Base-by-base conservation (phyloP, 192 early-diverging fungal species). In the Coemansia sp. region DNA sequence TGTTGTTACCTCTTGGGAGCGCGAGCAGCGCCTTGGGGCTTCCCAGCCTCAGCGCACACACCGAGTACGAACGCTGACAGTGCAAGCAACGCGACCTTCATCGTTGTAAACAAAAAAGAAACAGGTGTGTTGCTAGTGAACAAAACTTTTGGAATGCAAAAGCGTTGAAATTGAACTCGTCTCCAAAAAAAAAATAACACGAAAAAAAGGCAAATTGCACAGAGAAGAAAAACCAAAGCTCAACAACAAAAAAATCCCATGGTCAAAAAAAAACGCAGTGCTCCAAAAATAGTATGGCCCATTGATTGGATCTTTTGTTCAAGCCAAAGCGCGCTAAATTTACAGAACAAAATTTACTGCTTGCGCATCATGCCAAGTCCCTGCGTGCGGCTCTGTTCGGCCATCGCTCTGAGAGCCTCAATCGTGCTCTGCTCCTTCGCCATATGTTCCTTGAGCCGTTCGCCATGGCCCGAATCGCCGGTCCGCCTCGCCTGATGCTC, bases 361-460 rank as follows among this genome's bases (percentile, higher is more conserved):
- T 8, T 27, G 4, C 19, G 48, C 35, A 50, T 38, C 74, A 78
- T 71, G 16, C 78, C 78, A 11, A 71, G 61, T 0, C 73, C 69
- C 18, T 52, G 54, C 8, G 57, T 45, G 5, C 69, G 64, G 23
- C 73, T 81, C 54, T 86, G 71, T 69, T 82, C 79, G 11, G 91
- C 91, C 83, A 92, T 83, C 45, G 83, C 78, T 23, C 80, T 73
- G 35, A 91, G 81, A 83, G 87, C 84, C 35, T 79, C 87, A 38
- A 92, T 70, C 2, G 89, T 91, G n/a, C 65, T 80, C 22, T 83
- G 82, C 60, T 92, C 89, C 65, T 90, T 92, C 29, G 84, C 78
- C 35, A 79, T 57, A 56, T 80, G 86, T 32, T 81, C 84, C 49
- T 53, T 45, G 18, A 73, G 56, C 12, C 71, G 63, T 42, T 54